phyloP scores from a whole-genome alignment of 108 stramenopile genomes.

The Cyclotella choctawhatcheeana region DNA sequence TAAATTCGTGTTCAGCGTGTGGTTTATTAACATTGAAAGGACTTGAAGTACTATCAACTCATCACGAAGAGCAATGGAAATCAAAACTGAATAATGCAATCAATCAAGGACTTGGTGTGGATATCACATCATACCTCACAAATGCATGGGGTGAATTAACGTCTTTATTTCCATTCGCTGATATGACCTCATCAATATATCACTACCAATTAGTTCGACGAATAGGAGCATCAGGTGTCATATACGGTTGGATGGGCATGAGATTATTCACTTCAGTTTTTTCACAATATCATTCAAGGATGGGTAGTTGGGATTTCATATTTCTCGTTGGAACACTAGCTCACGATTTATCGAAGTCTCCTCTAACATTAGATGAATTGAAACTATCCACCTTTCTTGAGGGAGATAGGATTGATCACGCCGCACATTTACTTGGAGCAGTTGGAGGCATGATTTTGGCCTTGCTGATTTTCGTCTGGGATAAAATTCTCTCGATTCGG shows the following conservation, averaged over 20 bases:
- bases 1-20: conserved; percentile 21
- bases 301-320: conserved; percentile 40
- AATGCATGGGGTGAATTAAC: conserved; percentile 35
- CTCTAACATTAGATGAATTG: conserved; percentile 31
- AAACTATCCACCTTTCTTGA: conserved; percentile 25
- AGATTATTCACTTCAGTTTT: conserved; percentile 37
- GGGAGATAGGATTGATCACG: conserved; percentile 42
- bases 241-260: conserved; percentile 53
- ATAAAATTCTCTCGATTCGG: conserved; percentile 14
- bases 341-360: conserved; percentile 37
- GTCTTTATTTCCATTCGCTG: conserved; percentile 25
- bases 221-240: conserved; percentile 45
- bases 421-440: conserved; percentile 34
- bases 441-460: conserved; percentile 29
- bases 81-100: conserved; percentile 19
- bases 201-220: conserved; percentile 24
- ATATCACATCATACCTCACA: conserved; percentile 40
- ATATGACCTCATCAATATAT: conserved; percentile 28
- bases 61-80: conserved; percentile 43
- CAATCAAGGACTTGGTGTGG: conserved; percentile 32
- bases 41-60: conserved; percentile 22
- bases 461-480: conserved; percentile 22
- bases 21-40: conserved; percentile 35
- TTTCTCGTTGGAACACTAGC: conserved; percentile 28
- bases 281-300: conserved; percentile 33